Evolutionary conservation across 2,329 filamentous ascomycete genomes (phyloP).

Genomic region (Calonectria leucothoes): DNA sequence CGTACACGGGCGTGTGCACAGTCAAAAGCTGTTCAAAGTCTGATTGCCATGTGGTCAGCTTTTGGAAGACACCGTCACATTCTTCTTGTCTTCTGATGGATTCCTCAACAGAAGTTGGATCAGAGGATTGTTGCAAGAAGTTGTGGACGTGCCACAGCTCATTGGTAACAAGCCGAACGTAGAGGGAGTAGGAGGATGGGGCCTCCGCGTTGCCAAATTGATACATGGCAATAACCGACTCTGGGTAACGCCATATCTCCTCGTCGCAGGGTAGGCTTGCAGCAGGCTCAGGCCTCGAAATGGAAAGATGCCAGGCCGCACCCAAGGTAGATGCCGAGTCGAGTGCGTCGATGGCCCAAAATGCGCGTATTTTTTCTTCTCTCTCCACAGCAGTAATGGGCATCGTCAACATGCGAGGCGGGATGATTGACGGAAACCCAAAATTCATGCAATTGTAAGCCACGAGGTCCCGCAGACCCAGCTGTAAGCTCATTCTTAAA

Average conservation of each 20-base stretch:
- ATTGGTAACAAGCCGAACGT: slow-evolving; percentile 7
- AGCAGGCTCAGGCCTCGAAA: slow-evolving; percentile 13
- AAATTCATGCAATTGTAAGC: slow-evolving; percentile 21
- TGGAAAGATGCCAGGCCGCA: slow-evolving; percentile 12
- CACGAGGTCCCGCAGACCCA: slow-evolving; percentile 13
- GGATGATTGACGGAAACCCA: slow-evolving; percentile 8
- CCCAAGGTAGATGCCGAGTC: slow-evolving; percentile 12
- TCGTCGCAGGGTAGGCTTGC: slow-evolving; percentile 20
- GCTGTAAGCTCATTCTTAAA: slow-evolving; percentile 17
- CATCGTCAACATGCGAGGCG: slow-evolving; percentile 11
- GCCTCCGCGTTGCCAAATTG: slow-evolving; percentile 18
- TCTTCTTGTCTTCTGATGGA: background rate
- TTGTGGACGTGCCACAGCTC: slow-evolving; percentile 23
- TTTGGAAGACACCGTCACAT: slow-evolving; percentile 9
- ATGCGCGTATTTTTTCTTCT: slow-evolving; percentile 22
- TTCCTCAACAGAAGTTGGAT: background rate
- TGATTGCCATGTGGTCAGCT: slow-evolving; percentile 6
- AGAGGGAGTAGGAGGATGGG: slow-evolving; percentile 12
- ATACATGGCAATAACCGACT: slow-evolving; percentile 18
- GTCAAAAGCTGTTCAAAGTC: slow-evolving; percentile 22
- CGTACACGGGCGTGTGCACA: slow-evolving; percentile 8
- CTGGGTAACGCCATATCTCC: slow-evolving; percentile 21
- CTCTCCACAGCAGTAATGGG: slow-evolving; percentile 8
- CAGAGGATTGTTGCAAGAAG: slow-evolving; percentile 14
- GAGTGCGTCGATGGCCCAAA: slow-evolving; percentile 21